A percentile compares a stretch with the other conserved stretches of the same genome.
Conservation (phyloP, 2,329 filamentous ascomycete species). For the Alternaria gaisen region DNA sequence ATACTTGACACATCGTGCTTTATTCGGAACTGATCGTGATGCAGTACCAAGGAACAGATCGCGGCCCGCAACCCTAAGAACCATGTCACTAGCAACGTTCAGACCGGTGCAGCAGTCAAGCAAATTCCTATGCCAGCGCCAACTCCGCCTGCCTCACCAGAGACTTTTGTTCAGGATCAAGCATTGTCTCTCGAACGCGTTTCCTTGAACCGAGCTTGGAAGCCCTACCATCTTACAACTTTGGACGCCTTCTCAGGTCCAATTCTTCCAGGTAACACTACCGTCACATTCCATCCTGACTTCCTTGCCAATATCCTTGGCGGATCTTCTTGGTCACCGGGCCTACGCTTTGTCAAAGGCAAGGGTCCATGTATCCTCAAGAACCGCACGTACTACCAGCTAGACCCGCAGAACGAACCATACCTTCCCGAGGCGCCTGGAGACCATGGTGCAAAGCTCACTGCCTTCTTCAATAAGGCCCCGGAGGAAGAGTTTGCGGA, state of each 20-base stretch:
- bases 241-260: conserved; percentile 33
- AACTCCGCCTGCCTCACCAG: conserved; percentile 24
- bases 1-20: background rate
- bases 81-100: conserved; percentile 32
- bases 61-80: conserved; percentile 12
- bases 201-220: conserved; percentile 38
- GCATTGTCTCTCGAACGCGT: conserved; percentile 25
- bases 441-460: conserved; percentile 57
- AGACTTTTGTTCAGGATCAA: conserved; percentile 14
- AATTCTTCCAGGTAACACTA: conserved; percentile 35
- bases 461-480: conserved; percentile 55
- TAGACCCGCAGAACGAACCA: conserved; percentile 52
- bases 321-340: conserved; percentile 53
- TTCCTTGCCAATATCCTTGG: conserved; percentile 51
- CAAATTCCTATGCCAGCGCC: conserved; percentile 9
- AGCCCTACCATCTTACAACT: conserved; percentile 47
- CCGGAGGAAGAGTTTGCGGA: conserved; percentile 40
- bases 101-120: conserved; percentile 22
- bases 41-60: conserved; percentile 5
- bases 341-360: conserved; percentile 49
- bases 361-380: conserved; percentile 37
- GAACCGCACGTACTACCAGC: conserved; percentile 53
- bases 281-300: conserved; percentile 49
- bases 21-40: conserved; percentile 5
- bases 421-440: conserved; percentile 54